Evolutionary conservation across 495 filamentous ascomycete species (phyloP), one percentile per base, ranked within the genome.

Genomic region (Eremomyces bilateralis): DNA sequence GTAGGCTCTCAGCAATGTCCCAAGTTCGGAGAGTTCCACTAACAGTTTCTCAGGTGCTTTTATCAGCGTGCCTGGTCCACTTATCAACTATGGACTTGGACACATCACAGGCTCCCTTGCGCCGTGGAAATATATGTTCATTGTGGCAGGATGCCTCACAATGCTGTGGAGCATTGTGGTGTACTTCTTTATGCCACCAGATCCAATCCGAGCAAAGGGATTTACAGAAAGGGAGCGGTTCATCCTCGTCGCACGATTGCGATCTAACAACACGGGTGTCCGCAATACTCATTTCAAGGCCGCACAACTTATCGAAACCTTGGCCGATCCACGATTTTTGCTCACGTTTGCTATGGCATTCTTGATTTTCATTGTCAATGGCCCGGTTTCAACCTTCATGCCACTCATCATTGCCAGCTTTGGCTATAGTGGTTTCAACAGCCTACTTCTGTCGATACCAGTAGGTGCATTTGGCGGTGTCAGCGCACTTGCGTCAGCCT

Each of bases 51-150:
- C 13, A 6, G 13, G 24, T 27, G 24, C 8, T 8, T 27, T 8
- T 27, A 13, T 71, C 53, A 76, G 69, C n/a, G 70, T 79, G 39
- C 64, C 77, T 36, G 74, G 73, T 4, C 58, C 64, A 4, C 69
- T 64, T 0, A 50, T 78, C 20, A 76, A 73, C 50, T 80, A 78
- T 47, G 74, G 67, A 0, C 78, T 78, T 48, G 72, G 62, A 1
- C 68, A 76, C 43, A 74, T 79, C 27, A 57, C 44, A 0, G 52
- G 60, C 0, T 70, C 65, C 3, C 47, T 78, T 36, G 59, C 54
- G 24, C 46, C 63, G n/a, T 78, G 74, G 71, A 71, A 77, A 46
- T 74, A 72, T 33, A 73, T 78, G 27, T 77, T 75, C 42, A 56
- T 78, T 12, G 51, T 79, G 21, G 69, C 71, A 10, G 71, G 73